A percentile compares a stretch with the other conserved stretches of the same genome.
Evolutionary conservation across 306 rosid species (phyloP).

Genomic region (Vigna reflexopilosa): DNA sequence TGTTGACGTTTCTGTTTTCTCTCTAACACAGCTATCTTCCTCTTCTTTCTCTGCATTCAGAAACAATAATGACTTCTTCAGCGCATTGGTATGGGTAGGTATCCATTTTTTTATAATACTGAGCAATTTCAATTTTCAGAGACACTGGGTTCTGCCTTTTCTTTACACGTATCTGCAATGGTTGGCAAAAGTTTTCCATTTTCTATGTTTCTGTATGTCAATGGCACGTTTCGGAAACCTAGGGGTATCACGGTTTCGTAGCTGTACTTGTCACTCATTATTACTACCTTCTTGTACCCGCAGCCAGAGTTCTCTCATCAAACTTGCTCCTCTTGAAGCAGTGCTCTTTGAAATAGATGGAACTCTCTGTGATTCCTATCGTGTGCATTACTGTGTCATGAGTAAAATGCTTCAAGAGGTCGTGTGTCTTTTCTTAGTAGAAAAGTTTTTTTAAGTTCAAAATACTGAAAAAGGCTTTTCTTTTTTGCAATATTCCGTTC

Average conservation of each 20-base stretch:
- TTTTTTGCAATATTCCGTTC: conserved; percentile 17
- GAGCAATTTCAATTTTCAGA: conserved; percentile 7
- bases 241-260: neutral
- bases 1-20: neutral
- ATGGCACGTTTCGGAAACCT: neutral
- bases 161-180: neutral
- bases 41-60: neutral
- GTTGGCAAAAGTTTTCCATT: neutral
- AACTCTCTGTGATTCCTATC: too few species aligned
- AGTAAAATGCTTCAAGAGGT: conserved; percentile 57
- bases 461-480: conserved; percentile 2
- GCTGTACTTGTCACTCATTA: too few species aligned
- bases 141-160: neutral
- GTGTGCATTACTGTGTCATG: too few species aligned
- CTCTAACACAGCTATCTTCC: neutral
- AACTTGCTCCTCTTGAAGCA: too few species aligned
- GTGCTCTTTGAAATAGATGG: too few species aligned
- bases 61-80: conserved; percentile 55
- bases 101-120: conserved; percentile 1
- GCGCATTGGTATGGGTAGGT: conserved; percentile 66
- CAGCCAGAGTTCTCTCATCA: too few species aligned
- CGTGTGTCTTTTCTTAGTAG: conserved; percentile 17
- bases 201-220: neutral
- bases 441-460: neutral
- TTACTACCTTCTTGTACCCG: too few species aligned